phyloP scores from a whole-genome alignment of 805 yeast genomes.

The Pichia eremophila region DNA sequence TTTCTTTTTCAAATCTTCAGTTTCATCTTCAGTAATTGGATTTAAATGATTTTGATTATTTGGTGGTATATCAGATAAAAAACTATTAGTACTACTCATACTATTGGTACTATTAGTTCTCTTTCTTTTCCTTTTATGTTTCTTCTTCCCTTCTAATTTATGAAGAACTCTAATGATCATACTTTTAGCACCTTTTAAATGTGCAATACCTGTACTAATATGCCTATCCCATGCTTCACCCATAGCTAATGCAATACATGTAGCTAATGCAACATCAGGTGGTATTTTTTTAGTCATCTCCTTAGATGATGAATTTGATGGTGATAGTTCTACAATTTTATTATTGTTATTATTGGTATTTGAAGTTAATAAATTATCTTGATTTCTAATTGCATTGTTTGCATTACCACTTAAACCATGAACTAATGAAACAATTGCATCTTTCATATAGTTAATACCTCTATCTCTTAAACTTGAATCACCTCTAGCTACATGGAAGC shows the following conservation, averaged over 20 bases:
- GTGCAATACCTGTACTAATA: constrained; percentile 59
- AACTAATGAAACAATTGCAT: constrained; percentile 49
- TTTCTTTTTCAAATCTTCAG: constrained; percentile 3
- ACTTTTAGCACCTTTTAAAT: constrained; percentile 55
- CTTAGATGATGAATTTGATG: background rate
- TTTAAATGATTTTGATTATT: background rate
- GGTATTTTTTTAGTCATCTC: constrained; percentile 22
- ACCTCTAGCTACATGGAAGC: constrained; percentile 46
- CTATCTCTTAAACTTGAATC: constrained; percentile 35
- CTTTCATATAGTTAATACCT: constrained; percentile 51
- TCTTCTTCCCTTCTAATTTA: constrained; percentile 13
- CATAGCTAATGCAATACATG: constrained; percentile 53
- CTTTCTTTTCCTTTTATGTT: constrained; percentile 9
- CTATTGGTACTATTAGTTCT: background rate
- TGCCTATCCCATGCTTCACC: constrained; percentile 65
- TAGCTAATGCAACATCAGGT: constrained; percentile 57
- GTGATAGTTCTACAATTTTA: background rate
- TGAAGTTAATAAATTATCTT: background rate
- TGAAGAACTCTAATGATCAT: constrained; percentile 42
- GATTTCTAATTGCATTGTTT: background rate
- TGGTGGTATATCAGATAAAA: background rate
- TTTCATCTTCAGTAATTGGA: background rate
- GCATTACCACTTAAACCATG: constrained; percentile 34
- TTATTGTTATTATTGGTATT: background rate
- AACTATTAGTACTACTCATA: background rate